Evolutionary conservation across 371 early-diverging fungal species (phyloP).

Genomic region (Mucor indicus): DNA sequence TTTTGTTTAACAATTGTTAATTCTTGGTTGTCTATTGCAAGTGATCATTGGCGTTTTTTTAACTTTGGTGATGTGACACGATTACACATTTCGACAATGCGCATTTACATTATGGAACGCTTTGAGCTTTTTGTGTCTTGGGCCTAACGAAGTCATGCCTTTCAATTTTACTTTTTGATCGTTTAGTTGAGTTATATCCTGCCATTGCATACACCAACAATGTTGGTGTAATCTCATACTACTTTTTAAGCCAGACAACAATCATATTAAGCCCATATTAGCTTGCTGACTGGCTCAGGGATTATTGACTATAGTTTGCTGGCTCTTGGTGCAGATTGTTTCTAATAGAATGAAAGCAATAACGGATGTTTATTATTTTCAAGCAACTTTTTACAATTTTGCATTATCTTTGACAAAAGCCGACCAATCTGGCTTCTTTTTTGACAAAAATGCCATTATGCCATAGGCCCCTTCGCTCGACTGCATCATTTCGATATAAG

Average conservation of each 20-base stretch:
- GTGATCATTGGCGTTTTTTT: no score
- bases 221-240: conserved; percentile 79
- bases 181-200: conserved; percentile 75
- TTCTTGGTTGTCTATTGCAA: no score
- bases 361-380: background rate
- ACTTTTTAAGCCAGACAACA: conserved; percentile 54
- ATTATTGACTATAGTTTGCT: background rate
- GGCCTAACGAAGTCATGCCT: conserved; percentile 92
- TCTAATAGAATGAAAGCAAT: background rate
- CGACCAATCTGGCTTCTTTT: conserved; percentile 62
- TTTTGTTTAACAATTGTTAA: no score
- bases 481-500: conserved; percentile 63
- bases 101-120: conserved; percentile 83
- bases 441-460: conserved; percentile 53
- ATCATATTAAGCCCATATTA: background rate
- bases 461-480: conserved; percentile 70
- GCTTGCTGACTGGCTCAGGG: background rate
- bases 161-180: conserved; percentile 78
- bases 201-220: conserved; percentile 88
- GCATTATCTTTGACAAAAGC: conserved; percentile 32
- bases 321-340: no score
- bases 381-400: conserved; percentile 23
- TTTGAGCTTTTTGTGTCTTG: conserved; percentile 91
- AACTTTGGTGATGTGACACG: no score
- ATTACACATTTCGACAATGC: conserved; percentile 34